Base-by-base conservation (phyloP, 768 basidiomycete genomes). In the Boletus sp. region DNA sequence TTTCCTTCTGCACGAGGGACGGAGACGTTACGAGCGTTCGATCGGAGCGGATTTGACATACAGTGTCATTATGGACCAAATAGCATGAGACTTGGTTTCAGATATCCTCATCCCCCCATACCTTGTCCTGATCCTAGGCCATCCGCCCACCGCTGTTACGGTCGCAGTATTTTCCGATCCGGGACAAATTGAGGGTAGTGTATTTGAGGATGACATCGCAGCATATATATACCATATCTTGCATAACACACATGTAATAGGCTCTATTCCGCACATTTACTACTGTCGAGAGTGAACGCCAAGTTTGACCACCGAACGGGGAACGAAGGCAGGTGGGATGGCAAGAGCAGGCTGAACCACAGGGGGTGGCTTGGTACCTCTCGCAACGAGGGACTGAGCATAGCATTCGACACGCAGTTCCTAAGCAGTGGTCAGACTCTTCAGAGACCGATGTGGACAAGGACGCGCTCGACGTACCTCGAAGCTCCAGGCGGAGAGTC, bases 11-110 rank as follows among this genome's bases (percentile, higher is more conserved):
- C 94, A 98, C 67, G 93, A 97, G 74, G 82, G 73, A 19, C 74
- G 95, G 64, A 76, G 94, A 64, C 74, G 79, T 58, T 93, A 85
- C 64, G 94, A 97, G 72, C 76, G 91, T 49, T 73, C 75, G 64
- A 65, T 79, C 55, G 80, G 83, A 51, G 79, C 75, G 37, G 79
- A 81, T 34, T 75, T 78, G 63, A 80, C 75, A 13, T 85, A 78
- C 64, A 72, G 70, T 44, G 69, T 63, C 27, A 75, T 73, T 13
- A 79, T 80, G 70, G 84, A 83, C 63, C 83, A 88, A 67, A 70
- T 88, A 63, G 88, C 80, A 46, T 87, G 63, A 69, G n/a, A 9
- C 6, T 4, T 34, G 23, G 15, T n/a, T 27, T 30, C 35, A n/a
- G 33, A 9, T 25, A 23, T 11, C 10, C 14, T 42, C 30, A 9